A percentile compares a stretch with the other conserved stretches of the same genome.
phyloP scores from a whole-genome alignment of 441 rosid genomes.

The Cnidoscolus chayamansa region DNA sequence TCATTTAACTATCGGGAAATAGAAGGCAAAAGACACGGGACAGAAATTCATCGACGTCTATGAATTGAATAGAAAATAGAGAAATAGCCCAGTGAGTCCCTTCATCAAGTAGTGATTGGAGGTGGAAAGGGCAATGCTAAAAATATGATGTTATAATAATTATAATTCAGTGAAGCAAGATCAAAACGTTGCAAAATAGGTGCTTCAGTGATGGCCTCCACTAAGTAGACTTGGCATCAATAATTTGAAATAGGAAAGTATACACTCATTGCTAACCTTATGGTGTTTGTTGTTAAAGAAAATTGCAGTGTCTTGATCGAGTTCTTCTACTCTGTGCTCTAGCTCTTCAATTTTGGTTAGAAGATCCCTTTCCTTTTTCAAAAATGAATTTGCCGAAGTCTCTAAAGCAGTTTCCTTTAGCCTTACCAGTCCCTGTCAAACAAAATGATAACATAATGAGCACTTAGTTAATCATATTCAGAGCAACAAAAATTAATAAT shows the following conservation, averaged over 20 bases:
- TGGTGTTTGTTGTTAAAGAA: slow-evolving; percentile 18
- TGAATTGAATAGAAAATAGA: neutral
- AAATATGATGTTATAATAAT: neutral
- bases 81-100: neutral
- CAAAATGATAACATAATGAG: slow-evolving; percentile 13
- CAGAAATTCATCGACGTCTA: neutral
- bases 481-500: neutral
- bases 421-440: slow-evolving; percentile 56
- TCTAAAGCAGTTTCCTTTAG: slow-evolving; percentile 57
- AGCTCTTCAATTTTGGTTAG: slow-evolving; percentile 52
- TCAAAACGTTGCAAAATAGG: neutral
- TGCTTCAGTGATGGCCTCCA: neutral
- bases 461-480: neutral
- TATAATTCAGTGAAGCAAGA: neutral
- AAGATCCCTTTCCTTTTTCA: slow-evolving; percentile 58
- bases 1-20: neutral
- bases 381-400: slow-evolving; percentile 45
- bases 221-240: neutral
- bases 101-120: neutral
- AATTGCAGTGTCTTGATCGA: slow-evolving; percentile 29
- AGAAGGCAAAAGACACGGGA: neutral
- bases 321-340: slow-evolving; percentile 51
- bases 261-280: slow-evolving; percentile 37
- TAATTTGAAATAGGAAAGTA: neutral
- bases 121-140: neutral